Evolutionary conservation across 768 basidiomycete species (phyloP), one percentile per base, ranked within the genome.

Genomic region (Hygrophorus russula): DNA sequence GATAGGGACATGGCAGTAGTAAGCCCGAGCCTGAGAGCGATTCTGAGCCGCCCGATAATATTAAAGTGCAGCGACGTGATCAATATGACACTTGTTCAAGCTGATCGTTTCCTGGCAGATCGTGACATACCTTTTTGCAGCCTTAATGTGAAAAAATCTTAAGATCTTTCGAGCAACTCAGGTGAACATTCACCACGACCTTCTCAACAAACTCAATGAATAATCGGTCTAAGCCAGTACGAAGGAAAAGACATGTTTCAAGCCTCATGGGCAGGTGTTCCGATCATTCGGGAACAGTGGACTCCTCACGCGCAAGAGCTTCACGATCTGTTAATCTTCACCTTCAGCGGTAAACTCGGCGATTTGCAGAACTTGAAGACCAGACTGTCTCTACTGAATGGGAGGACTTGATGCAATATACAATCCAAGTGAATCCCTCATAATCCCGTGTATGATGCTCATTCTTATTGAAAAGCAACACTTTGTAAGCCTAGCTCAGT

Each of bases 201-300:
- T 8, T n/a, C n/a, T n/a, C n/a, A n/a, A n/a, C n/a, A 41, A 50
- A 13, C 45, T 19, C 29, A 31, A 37, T 13, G 41, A 35, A 4
- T 17, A 41, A n/a, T 37, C 45, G n/a, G 49, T 34, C 43, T 44
- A 37, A 47, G 42, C 8, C 44, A 90, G 86, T 41, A 65, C 74
- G 4, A 72, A 71, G 51, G 88, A 91, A 55, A 82, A 86, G 63
- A 71, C 78, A 73, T 54, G 40, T 88, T 11, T 72, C 54, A 74
- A 49, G 88, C 87, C 4, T 78, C 79, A 1, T 92, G 89, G 89
- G 83, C 83, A 0, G 89, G 89, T 20, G 83, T 76, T 39, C 71
- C 82, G 31, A 82, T 92, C 60, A 83, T 90, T 42, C 82, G 87
- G 64, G 80, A 67, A 36, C 87, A 91, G 65, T 88, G 82, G 83